Evolutionary conservation across 225 moss, liverwort and hornwort species (phyloP).

Genomic region (Bryoerythrophyllum caledonicum): DNA sequence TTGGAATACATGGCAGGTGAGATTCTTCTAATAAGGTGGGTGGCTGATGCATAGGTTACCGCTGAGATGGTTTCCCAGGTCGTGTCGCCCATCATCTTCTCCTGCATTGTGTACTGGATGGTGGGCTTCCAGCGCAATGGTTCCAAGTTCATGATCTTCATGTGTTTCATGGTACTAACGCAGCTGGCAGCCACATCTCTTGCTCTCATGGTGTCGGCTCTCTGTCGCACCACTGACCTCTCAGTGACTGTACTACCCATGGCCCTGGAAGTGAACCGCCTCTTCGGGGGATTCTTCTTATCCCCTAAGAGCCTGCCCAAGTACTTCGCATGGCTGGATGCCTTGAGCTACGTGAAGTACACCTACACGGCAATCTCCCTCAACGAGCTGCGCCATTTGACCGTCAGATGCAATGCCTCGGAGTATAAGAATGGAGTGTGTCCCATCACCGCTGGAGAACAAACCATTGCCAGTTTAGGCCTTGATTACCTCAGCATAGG

Average conservation of each 20-base stretch:
- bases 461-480: conserved; percentile 61
- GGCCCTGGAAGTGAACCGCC: conserved; percentile 74
- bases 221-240: conserved; percentile 83
- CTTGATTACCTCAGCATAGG: conserved; percentile 68
- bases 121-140: conserved; percentile 73
- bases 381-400: conserved; percentile 64
- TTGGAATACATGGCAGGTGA: neutral
- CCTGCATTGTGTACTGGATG: conserved; percentile 88
- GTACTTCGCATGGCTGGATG: conserved; percentile 79
- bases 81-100: conserved; percentile 77
- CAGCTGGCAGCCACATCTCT: conserved; percentile 83
- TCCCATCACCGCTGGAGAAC: conserved; percentile 51
- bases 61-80: conserved; percentile 78
- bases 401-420: conserved; percentile 45
- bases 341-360: conserved; percentile 84
- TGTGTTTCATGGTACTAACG: conserved; percentile 82
- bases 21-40: conserved; percentile 32
- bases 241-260: conserved; percentile 82
- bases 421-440: conserved; percentile 61
- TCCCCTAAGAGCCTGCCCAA: conserved; percentile 71
- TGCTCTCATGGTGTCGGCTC: conserved; percentile 79
- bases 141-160: conserved; percentile 79
- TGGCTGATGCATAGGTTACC: conserved; percentile 61
- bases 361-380: conserved; percentile 86
- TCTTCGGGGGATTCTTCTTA: conserved; percentile 82